Base-by-base conservation (phyloP, 345 rosid genomes). In the Lumnitzera littorea region DNA sequence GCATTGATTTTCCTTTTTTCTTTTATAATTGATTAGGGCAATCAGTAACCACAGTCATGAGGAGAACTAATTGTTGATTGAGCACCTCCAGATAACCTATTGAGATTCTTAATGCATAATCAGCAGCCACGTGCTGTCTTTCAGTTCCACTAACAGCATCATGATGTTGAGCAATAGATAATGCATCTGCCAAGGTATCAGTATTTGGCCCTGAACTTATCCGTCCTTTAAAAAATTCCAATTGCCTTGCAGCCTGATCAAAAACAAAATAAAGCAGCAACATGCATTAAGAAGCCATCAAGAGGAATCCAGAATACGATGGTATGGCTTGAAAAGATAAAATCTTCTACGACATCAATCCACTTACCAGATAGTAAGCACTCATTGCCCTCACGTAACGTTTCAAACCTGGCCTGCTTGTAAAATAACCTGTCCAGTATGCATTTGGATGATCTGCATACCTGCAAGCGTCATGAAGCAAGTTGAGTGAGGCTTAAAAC, bases 141-240 rank as follows among this genome's bases (percentile, higher is more conserved):
- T 89, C 72, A 48, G 98, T 91, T 51, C 98, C 96, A 74, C 96
- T 89, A 74, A 91, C 92, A 62, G 96, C 98, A 81, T 91, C 98
- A 81, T 91, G 98, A 70, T 91, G 98, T 73, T 91, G 98, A 67
- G 92, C 95, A 76, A 91, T 75, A 65, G 96, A 87, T 74, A 91
- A 76, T 57, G 96, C 92, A 82, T 89, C 91, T 7, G 86, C 95
- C 62, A 89, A 71, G 59, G 74, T 70, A 68, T 91, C 78, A 0
- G 85, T 83, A 65, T 76, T 89, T 66, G 91, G 84, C 57, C 95
- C 91, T 17, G 72, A 62, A 70, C 64, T 62, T 59, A 62, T 75
- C 78, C 80, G 77, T 56, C 98, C 96, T 72, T 82, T 82, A 51
- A 86, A 73, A 75, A 82, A 87, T 62, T 91, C 95, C 74, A 91